Percentiles rank a stretch among this genome's conserved stretches.
Evolutionary conservation across 495 filamentous ascomycete genomes (phyloP).

Genomic region (Hypoxylon subgilvum): DNA sequence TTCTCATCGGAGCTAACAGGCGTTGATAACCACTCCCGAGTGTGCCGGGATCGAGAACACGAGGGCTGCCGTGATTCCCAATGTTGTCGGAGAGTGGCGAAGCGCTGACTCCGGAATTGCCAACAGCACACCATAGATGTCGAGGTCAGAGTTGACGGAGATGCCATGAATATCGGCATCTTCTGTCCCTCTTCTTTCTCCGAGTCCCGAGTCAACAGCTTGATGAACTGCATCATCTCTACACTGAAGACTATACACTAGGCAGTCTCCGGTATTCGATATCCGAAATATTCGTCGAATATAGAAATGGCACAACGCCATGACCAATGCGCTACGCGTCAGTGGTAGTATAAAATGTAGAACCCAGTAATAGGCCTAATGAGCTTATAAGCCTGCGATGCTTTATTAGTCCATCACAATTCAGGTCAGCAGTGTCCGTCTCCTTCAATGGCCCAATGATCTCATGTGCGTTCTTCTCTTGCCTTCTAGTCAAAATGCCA

Average conservation of each 20-base stretch:
- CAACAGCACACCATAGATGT: constrained; percentile 60
- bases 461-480: no score
- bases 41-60: no score
- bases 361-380: neutral
- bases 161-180: constrained; percentile 59
- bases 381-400: no score
- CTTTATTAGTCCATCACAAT: no score
- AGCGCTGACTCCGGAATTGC: constrained; percentile 11
- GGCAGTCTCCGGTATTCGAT: no score
- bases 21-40: no score
- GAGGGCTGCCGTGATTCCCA: no score
- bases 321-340: neutral
- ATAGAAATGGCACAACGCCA: neutral
- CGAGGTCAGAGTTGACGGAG: constrained; percentile 55
- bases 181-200: constrained; percentile 49
- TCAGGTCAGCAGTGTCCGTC: no score
- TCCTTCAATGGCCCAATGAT: no score
- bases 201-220: constrained; percentile 1
- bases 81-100: neutral
- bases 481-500: no score
- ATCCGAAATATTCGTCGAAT: neutral
- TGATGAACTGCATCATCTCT: constrained; percentile 17
- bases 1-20: no score
- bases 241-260: constrained; percentile 17
- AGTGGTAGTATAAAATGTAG: neutral